These are phyloP conservation scores for Helichrysum umbraculigerum DNA, from an alignment of 129 eudicot species.

Conservation along the genomic window DNA sequence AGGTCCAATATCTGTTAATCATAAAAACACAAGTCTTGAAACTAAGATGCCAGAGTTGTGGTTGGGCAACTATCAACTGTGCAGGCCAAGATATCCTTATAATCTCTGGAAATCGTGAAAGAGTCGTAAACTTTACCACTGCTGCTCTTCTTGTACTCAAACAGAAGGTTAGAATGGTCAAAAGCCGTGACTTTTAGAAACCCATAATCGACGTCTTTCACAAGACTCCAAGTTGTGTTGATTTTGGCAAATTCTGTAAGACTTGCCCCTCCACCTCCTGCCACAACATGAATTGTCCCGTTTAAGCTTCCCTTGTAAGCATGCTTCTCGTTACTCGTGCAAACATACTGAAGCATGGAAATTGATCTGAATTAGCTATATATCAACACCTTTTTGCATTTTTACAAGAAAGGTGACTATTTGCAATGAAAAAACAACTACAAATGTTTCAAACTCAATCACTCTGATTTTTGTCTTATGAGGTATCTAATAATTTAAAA, in stretches of 20 bases:
- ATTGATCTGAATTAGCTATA: neutral
- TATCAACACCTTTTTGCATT: neutral
- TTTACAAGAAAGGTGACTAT: neutral
- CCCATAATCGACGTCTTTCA: constrained; percentile 59
- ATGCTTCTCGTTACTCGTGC: constrained; percentile 55
- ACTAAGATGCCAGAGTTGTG: constrained; percentile 47
- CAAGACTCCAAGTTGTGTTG: constrained; percentile 59
- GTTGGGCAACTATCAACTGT: constrained; percentile 54
- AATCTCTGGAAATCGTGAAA: constrained; percentile 63
- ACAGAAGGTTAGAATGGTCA: constrained; percentile 59
- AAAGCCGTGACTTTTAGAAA: constrained; percentile 70
- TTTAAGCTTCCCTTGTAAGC: constrained; percentile 55
- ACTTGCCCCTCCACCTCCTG: constrained; percentile 75
- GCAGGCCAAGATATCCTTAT: constrained; percentile 69
- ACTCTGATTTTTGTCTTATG: too few species aligned
- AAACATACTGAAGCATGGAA: constrained; percentile 44
- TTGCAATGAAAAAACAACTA: neutral
- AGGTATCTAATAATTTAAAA: neutral
- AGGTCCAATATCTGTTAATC: constrained; percentile 9
- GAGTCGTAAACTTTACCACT: constrained; percentile 70
- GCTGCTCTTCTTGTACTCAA: constrained; percentile 79
- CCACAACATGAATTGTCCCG: constrained; percentile 75
- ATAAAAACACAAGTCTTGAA: constrained; percentile 2
- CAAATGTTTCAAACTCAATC: neutral
- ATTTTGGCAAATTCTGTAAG: constrained; percentile 42